phyloP scores from a whole-genome alignment of 768 basidiomycete species.

The Cytidiella melzeri region DNA sequence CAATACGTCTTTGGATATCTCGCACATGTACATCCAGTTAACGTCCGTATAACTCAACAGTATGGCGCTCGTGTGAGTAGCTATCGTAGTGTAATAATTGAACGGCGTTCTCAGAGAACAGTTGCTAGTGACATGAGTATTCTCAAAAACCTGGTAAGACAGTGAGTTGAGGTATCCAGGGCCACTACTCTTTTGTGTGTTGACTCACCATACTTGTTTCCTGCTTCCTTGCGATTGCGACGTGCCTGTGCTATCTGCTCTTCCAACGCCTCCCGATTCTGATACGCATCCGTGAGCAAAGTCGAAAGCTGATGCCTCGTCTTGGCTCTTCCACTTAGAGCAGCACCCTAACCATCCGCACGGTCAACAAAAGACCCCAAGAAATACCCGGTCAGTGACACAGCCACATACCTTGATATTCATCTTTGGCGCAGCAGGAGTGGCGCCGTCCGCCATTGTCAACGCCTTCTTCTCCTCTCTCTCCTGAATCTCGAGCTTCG shows the following conservation, averaged over 20 bases:
- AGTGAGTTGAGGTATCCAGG: not conserved
- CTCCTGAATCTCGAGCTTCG: constrained; percentile 67
- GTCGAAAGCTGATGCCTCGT: constrained; percentile 77
- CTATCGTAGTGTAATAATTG: too few relatives aligned
- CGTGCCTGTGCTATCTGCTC: constrained; percentile 79
- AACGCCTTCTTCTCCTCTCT: constrained; percentile 72
- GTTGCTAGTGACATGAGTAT: too few relatives aligned
- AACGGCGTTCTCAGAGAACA: too few relatives aligned
- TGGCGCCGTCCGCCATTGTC: constrained; percentile 55
- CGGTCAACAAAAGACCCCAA: not conserved
- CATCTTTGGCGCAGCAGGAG: constrained; percentile 63
- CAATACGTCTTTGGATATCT: constrained; percentile 12
- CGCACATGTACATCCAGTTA: constrained; percentile 19
- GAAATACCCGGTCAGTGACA: not conserved
- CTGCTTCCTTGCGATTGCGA: constrained; percentile 82
- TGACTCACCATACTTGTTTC: constrained; percentile 80
- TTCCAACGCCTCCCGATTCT: constrained; percentile 77
- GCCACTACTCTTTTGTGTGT: not conserved
- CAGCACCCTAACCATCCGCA: too few relatives aligned
- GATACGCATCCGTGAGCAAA: constrained; percentile 74
- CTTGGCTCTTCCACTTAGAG: constrained; percentile 61
- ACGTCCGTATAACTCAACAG: constrained; percentile 2
- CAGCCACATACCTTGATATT: constrained; percentile 59
- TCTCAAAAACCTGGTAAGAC: too few relatives aligned
- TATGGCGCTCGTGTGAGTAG: not conserved